Evolutionary conservation across 805 yeast species (phyloP).

Genomic region (Nakazawaea anatomiae): DNA sequence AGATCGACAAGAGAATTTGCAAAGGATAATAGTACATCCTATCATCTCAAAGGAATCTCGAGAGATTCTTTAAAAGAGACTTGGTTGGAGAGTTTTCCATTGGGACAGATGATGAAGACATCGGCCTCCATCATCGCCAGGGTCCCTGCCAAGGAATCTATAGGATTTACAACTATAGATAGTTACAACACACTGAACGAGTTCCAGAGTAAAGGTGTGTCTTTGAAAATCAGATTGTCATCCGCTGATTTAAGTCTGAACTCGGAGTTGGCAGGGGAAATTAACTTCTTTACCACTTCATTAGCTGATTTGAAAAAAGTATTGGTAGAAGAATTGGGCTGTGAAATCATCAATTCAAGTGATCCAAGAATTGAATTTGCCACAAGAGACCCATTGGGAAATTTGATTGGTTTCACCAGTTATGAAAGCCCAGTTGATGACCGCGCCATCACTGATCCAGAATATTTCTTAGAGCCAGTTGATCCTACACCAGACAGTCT

Average conservation of each 20-base stretch:
- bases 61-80: conserved; percentile 61
- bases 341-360: conserved; percentile 13
- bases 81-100: conserved; percentile 69
- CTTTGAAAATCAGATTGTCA: conserved; percentile 40
- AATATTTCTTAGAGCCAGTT: conserved; percentile 22
- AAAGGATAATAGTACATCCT: conserved; percentile 36
- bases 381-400: conserved; percentile 63
- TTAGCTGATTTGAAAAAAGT: conserved; percentile 19
- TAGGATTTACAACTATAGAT: conserved; percentile 5
- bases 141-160: conserved; percentile 28
- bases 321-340: conserved; percentile 16
- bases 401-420: conserved; percentile 48
- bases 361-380: conserved; percentile 21
- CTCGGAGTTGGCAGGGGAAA: conserved; percentile 26
- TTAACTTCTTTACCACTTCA: conserved; percentile 36
- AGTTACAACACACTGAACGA: conserved; percentile 12
- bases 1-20: conserved; percentile 52
- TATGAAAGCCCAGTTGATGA: conserved; percentile 31
- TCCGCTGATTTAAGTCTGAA: conserved; percentile 29
- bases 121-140: conserved; percentile 10
- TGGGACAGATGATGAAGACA: conserved; percentile 17
- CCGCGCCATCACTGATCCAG: conserved; percentile 25
- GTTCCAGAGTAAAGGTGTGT: conserved; percentile 37
- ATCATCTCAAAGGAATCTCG: conserved; percentile 47
- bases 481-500: conserved; percentile 4